These are phyloP conservation scores for Colletotrichum aenigma DNA, from an alignment of 2,329 filamentous ascomycete genomes.

Conservation along the genomic window DNA sequence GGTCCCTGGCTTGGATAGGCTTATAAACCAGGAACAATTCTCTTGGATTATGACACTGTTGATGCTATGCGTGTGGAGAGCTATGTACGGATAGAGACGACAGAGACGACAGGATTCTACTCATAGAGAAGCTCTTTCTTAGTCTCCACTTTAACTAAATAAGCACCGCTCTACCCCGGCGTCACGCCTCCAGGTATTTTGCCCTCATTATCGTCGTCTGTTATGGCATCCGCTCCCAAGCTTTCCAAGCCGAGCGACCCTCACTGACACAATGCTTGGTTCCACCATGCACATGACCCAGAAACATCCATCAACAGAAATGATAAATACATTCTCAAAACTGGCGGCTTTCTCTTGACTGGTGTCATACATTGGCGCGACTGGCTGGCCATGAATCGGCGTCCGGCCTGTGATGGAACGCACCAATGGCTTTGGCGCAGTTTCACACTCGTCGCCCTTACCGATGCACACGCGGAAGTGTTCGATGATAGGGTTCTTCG, in stretches of 20 bases:
- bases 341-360: not conserved
- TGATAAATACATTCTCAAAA: not conserved
- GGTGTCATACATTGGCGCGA: not conserved
- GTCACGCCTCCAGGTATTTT: not conserved
- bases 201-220: not conserved
- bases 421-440: not conserved
- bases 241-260: fast-evolving
- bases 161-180: no score
- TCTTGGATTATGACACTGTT: not conserved
- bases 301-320: not conserved
- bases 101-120: not conserved
- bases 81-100: not conserved
- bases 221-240: not conserved
- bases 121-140: not conserved
- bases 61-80: not conserved
- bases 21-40: not conserved
- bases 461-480: not conserved
- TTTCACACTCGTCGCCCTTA: not conserved
- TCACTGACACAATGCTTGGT: fast-evolving
- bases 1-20: not conserved
- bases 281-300: not conserved
- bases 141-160: not conserved
- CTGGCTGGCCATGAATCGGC: not conserved
- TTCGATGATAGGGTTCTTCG: not conserved
- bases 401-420: not conserved